Conservation (phyloP, 2,329 filamentous ascomycete genomes). For the Botrytis byssoidea region DNA sequence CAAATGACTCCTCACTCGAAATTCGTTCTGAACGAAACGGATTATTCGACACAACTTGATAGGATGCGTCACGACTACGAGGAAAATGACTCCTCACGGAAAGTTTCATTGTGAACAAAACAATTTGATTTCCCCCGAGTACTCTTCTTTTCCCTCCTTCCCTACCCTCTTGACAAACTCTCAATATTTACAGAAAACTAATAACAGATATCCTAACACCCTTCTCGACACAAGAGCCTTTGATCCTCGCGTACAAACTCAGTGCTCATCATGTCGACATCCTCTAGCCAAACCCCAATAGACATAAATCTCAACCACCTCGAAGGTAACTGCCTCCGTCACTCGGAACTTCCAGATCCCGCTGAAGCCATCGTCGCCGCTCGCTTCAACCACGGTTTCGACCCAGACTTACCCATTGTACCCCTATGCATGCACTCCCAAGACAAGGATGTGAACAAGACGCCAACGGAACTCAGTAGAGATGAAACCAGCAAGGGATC, state of each 20-base stretch:
- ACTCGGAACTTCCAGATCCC: not conserved
- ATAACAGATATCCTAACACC: not conserved
- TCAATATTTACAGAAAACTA: not conserved
- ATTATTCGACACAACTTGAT: not conserved
- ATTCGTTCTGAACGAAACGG: not conserved
- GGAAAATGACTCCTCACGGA: not conserved
- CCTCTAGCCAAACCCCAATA: not conserved
- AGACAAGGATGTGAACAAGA: not conserved
- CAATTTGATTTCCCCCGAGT: not conserved
- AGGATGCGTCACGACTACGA: not conserved
- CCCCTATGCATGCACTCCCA: not conserved
- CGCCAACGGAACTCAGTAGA: not conserved
- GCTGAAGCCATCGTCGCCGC: not conserved
- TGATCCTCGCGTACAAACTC: not conserved
- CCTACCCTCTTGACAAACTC: not conserved
- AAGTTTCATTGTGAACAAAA: not conserved
- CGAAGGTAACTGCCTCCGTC: not conserved
- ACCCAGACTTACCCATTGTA: not conserved
- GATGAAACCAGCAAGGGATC: not conserved
- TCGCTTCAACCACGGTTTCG: not conserved
- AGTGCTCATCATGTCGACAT: not conserved
- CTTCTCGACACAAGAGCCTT: not conserved
- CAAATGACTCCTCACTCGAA: not conserved
- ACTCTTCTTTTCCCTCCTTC: not conserved
- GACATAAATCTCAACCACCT: not conserved